Base-by-base conservation (phyloP, 495 filamentous ascomycete species). In the Annulohypoxylon nitens region DNA sequence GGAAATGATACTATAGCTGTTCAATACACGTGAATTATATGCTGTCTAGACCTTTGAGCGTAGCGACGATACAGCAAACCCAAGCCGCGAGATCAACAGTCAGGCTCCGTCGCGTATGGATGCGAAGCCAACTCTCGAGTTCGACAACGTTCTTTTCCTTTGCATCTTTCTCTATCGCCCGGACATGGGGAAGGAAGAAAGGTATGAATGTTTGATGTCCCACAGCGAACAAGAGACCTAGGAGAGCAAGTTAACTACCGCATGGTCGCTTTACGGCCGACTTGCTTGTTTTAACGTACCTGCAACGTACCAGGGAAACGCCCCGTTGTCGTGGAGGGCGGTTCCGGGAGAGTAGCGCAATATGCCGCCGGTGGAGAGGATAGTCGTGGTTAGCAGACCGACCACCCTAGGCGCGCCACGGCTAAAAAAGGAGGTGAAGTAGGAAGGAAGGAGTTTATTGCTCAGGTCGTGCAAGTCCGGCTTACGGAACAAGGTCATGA, bases 31-130 rank as follows among this genome's bases (percentile, higher is more conserved):
- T 23, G 20, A 23, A 23, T 23, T 23, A 23, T 23, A 23, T 23
- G 20, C 20, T 23, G 20, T 23, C 20, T 23, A 23, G 1, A 23
- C 20, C 66, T 41, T 66, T 71, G 5, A 43, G 16, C 4, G 55
- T 54, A 30, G 69, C 69, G 1, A 67, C 47, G 20, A 71, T 14
- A 33, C 47, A 47, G 69, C 69, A 71, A 54, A 67, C 43, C 69
- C 69, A 71, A 12, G 26, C 62, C 2, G 41, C 62, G 1, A 71
- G 41, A 26, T 71, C 69, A 8, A 59, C 62, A 7, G 62, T 67
- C 7, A 64, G 33, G 7, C 11, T 60, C 3, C 69, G 50, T 10
- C 53, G 39, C 1, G 20, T 51, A 18, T 71, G 61, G 4, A 60
- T 30, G 14, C 25, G 20, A 11, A 71, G 53, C 69, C 62, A 71